phyloP scores from a whole-genome alignment of 23 red algal species.

The Chondrus crispus region DNA sequence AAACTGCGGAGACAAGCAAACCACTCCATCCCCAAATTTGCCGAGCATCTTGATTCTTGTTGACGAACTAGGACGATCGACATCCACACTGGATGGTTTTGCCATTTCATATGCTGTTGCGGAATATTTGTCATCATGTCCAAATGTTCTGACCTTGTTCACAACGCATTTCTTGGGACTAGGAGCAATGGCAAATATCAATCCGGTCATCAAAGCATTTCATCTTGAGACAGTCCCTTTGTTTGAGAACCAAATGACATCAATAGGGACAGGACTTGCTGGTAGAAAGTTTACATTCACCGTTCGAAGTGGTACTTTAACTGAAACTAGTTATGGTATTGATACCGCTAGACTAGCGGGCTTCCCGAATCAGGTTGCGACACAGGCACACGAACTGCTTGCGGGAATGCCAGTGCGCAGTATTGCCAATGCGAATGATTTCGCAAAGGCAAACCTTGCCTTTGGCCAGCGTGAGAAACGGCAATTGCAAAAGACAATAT shows the following conservation, averaged over 20 bases:
- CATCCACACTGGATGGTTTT: slow-evolving; percentile 79
- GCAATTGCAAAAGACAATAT: background rate
- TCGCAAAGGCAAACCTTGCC: background rate
- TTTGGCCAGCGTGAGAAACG: background rate
- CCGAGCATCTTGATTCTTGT: slow-evolving; percentile 64
- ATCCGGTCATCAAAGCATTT: slow-evolving; percentile 43
- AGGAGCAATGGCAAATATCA: slow-evolving; percentile 28
- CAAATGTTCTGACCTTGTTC: slow-evolving; percentile 60
- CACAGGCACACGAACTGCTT: background rate
- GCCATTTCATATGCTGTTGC: slow-evolving; percentile 71
- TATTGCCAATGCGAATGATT: background rate
- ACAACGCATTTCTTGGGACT: slow-evolving; percentile 80
- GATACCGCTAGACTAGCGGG: slow-evolving; percentile 32
- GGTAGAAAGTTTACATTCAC: slow-evolving; percentile 44
- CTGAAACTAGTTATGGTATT: slow-evolving; percentile 49
- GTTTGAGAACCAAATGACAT: background rate
- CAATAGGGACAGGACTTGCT: too few species aligned
- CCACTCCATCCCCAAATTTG: background rate
- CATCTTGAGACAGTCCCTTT: slow-evolving; percentile 27
- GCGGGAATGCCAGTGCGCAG: background rate
- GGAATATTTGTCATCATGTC: slow-evolving; percentile 55
- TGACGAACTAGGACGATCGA: slow-evolving; percentile 85
- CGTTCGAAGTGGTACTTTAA: slow-evolving; percentile 15
- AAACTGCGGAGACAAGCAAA: background rate
- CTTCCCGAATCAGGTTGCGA: slow-evolving; percentile 17